Base-by-base conservation (phyloP, 768 basidiomycete genomes). In the Lactarius sp. region DNA sequence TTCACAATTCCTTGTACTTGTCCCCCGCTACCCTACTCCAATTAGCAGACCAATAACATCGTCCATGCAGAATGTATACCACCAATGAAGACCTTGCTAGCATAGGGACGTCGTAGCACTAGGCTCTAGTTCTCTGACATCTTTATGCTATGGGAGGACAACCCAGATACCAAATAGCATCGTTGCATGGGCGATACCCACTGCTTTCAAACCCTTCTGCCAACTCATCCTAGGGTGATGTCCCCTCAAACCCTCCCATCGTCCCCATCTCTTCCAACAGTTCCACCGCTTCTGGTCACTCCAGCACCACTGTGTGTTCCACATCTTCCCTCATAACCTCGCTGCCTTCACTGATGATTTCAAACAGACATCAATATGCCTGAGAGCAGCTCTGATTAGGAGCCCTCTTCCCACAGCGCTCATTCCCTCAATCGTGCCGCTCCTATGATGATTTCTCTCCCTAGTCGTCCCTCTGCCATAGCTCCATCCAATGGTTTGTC, bases 61-160 rank as follows among this genome's bases (percentile, higher is more conserved):
- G 64, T 68, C 41, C 59, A 59, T 22, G 57, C 67, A 61, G 67
- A 33, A 66, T 66, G 64, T 68, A 66, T 47, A 66, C 67, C n/a
- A 66, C 68, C 2, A 66, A 68, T 18, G 68, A 68, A 22, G 63
- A 61, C 9, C 61, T 68, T 10, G 67, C 66, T 6, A 59, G 61
- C 44, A 60, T 68, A 47, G 64, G 64, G 56, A 59, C 68, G 3
- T 68, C 65, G 12, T 57, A 66, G 13, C 60, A 46, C 14, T 64
- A 27, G 22, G 22, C 22, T 27, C 22, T 27, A 27, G 22, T 27
- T 27, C 22, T 27, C 22, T 27, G 22, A 27, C 22, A 2, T 27
- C 22, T 27, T 27, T 27, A 27, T 27, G 22, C 22, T 27, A 27
- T 27, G 66, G 66, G 66, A 67, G 52, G 47, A 67, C 18, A 62